Conservation (phyloP, 805 yeast genomes). For the Nakazawaea populi region DNA sequence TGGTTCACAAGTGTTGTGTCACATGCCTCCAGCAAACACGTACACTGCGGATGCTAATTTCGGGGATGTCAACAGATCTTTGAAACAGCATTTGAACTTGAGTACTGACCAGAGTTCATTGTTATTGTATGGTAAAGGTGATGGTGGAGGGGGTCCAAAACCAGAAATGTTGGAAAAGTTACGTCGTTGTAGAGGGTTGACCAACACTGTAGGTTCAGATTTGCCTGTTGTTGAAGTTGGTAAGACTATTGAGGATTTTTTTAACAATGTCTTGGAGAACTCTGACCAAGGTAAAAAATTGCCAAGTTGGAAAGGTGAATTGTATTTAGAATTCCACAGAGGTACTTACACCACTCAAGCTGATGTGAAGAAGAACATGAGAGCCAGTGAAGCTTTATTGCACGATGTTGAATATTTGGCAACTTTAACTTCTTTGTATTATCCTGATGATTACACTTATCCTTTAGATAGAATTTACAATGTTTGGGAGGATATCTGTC, state of each 20-base stretch:
- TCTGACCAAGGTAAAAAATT: conserved; percentile 62
- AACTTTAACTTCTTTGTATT: conserved; percentile 59
- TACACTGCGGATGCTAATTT: conserved; percentile 91
- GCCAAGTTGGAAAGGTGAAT: conserved; percentile 91
- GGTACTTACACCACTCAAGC: conserved; percentile 98
- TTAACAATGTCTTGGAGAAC: conserved; percentile 51
- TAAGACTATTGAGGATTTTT: conserved; percentile 74
- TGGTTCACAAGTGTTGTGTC: conserved; percentile 88
- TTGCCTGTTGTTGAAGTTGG: conserved; percentile 83
- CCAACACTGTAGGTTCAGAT: conserved; percentile 66
- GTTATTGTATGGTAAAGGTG: conserved; percentile 87
- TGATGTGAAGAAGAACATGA: conserved; percentile 71
- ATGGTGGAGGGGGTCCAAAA: conserved; percentile 98
- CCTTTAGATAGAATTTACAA: conserved; percentile 63
- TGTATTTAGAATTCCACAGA: conserved; percentile 91
- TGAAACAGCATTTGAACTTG: conserved; percentile 76
- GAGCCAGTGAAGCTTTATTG: conserved; percentile 67
- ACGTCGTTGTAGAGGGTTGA: conserved; percentile 84
- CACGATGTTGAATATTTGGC: conserved; percentile 86
- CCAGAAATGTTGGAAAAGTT: conserved; percentile 90
- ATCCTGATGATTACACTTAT: conserved; percentile 49
- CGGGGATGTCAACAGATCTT: conserved; percentile 84
- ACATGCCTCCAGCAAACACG: conserved; percentile 97
- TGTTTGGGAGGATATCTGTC: conserved; percentile 82
- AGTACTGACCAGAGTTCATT: conserved; percentile 77